Evolutionary conservation across 2,329 filamentous ascomycete species (phyloP), one percentile per base, ranked within the genome.

Genomic region (Dactylellina parvicollis): DNA sequence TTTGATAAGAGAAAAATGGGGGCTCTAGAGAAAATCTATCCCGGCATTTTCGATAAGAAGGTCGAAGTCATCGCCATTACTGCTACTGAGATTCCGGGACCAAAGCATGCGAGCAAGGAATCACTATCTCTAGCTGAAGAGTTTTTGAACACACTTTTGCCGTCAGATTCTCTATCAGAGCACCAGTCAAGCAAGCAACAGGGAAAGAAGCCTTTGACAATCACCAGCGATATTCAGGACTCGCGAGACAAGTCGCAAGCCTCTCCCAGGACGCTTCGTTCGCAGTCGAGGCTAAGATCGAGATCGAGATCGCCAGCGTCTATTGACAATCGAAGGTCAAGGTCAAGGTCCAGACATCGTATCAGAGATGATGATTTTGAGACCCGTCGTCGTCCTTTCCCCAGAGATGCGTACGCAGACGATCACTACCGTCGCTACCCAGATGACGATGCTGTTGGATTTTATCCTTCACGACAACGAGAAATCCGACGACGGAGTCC

Each of bases 1-100:
- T 87, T 88, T 83, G 84, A 87, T 76, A 83, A 85, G 40, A 80
- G 83, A 47, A 88, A 87, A 78, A 79, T 86, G 9, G 81, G 81
- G 34, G 80, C 86, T 40, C 82, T 87, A 67, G 81, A 82, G 8
- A 83, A 83, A 49, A 83, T 84, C 5, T 83, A 87, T 60, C 84
- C 85, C 4, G 79, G 81, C 44, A 78, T 82, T 12, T 81, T 83
- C 55, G 62, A 64, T 32, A 72, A 60, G 50, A 75, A 66, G 42
- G 50, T 57, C 34, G 52, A 55, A 28, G 40, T 49, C 49, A 32
- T 40, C 22, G 4, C 42, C 40, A 54, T 74, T 77, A 0, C 56
- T 66, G 9, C 28, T 24, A 50, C 4, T 38, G 22, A 24, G 3
- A n/a, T 12, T 18, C 22, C 20, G 4, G 38, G 18, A 12, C 42